Evolutionary conservation across 768 basidiomycete genomes (phyloP).

Genomic region (Mycena epipterygia): DNA sequence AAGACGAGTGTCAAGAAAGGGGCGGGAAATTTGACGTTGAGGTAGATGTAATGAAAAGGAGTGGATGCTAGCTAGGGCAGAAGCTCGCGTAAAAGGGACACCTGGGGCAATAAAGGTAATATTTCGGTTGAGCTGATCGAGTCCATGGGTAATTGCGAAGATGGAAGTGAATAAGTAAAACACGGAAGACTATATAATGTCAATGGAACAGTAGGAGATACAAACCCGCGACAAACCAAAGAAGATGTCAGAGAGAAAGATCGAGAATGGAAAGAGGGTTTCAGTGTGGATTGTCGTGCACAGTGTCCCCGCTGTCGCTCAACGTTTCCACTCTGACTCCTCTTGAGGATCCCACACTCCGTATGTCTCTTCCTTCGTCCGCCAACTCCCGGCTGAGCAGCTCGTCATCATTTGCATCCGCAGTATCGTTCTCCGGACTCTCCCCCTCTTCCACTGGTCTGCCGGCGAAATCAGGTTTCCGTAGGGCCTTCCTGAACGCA

Average conservation of each 20-base stretch:
- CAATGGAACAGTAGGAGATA: constrained; percentile 38
- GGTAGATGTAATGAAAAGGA: constrained; percentile 29
- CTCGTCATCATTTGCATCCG: constrained; percentile 52
- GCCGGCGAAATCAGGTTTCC: constrained; percentile 90
- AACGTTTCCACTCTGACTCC: constrained; percentile 84
- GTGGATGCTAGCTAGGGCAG: constrained; percentile 30
- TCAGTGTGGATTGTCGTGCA: constrained; percentile 58
- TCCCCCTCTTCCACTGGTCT: constrained; percentile 79
- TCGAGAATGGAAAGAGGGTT: constrained; percentile 35
- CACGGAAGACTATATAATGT: constrained; percentile 40
- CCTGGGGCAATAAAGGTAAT: constrained; percentile 35
- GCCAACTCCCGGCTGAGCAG: constrained; percentile 82
- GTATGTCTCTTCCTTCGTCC: constrained; percentile 90
- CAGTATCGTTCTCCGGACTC: constrained; percentile 61
- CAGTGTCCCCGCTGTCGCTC: constrained; percentile 66
- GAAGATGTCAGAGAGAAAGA: constrained; percentile 27
- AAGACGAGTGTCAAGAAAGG: constrained; percentile 35
- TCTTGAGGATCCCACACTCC: constrained; percentile 85
- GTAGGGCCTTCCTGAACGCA: constrained; percentile 89
- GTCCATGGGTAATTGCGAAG: constrained; percentile 32
- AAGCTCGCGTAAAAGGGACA: constrained; percentile 31
- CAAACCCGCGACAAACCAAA: constrained; percentile 41
- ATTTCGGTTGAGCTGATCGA: constrained; percentile 31
- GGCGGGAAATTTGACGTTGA: neutral
- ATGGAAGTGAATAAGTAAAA: constrained; percentile 39